phyloP scores from a whole-genome alignment of 208 protist species.

The Perkinsela sp. region DNA sequence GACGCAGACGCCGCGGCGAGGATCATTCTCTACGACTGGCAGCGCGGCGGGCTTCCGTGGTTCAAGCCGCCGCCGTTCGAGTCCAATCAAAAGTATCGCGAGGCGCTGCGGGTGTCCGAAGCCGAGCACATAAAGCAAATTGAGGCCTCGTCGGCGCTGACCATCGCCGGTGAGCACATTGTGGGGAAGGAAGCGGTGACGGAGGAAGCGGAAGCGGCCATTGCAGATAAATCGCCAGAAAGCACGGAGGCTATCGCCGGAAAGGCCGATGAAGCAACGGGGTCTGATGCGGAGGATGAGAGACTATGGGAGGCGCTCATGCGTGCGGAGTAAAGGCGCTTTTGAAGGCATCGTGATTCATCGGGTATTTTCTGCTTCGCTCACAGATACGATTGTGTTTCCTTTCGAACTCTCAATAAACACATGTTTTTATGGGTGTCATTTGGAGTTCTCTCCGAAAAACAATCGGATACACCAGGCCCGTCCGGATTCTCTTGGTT shows the following conservation, averaged over 20 bases:
- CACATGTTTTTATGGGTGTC: neutral
- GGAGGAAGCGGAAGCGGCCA: constrained; percentile 4
- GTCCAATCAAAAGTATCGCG: constrained; percentile 51
- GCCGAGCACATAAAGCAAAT: constrained; percentile 54
- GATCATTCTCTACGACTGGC: constrained; percentile 89
- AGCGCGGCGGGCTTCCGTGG: constrained; percentile 83
- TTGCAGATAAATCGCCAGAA: neutral
- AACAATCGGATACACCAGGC: constrained; percentile 8
- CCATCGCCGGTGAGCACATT: constrained; percentile 38
- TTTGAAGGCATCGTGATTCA: too few species aligned
- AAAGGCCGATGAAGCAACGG: neutral
- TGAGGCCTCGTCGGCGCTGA: constrained; percentile 44
- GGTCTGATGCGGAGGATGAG: constrained; percentile 4
- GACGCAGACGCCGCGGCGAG: constrained; percentile 74
- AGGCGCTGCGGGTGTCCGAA: constrained; percentile 21
- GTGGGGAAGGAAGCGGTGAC: constrained; percentile 6
- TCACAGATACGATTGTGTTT: too few species aligned
- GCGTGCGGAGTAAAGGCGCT: neutral
- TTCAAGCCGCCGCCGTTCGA: constrained; percentile 70
- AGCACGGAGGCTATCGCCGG: neutral
- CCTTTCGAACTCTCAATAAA: neutral
- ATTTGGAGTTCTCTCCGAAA: neutral
- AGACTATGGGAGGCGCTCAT: neutral
- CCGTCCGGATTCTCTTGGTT: constrained; percentile 63
- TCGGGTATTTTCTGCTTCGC: too few species aligned